Percentiles rank a stretch among this genome's conserved stretches.
Evolutionary conservation across 352 stramenopile genomes (phyloP).

Genomic region (Globisporangium sylvaticum): DNA sequence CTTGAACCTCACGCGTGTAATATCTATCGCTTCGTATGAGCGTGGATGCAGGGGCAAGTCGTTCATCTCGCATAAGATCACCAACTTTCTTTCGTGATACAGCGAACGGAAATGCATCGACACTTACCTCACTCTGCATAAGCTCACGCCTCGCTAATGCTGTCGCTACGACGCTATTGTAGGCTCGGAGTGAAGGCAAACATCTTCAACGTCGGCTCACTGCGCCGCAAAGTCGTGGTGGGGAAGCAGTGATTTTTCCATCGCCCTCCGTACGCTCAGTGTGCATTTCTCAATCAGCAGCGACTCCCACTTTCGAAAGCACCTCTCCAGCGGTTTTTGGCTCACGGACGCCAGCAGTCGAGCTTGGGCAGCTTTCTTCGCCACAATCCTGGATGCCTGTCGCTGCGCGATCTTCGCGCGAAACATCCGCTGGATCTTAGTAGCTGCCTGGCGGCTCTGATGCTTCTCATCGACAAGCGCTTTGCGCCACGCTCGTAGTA

Average conservation of each 20-base stretch:
- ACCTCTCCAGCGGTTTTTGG: constrained; percentile 53
- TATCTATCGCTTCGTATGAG: background rate
- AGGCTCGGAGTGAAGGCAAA: constrained; percentile 44
- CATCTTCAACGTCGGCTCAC: constrained; percentile 91
- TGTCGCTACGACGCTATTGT: background rate
- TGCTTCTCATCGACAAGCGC: constrained; percentile 10
- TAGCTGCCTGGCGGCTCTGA: constrained; percentile 24
- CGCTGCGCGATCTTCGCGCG: constrained; percentile 36
- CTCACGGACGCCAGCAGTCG: constrained; percentile 38
- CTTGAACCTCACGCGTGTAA: background rate
- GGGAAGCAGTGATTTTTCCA: no score
- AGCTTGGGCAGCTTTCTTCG: constrained; percentile 47
- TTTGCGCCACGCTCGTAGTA: constrained; percentile 24
- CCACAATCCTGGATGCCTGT: constrained; percentile 34
- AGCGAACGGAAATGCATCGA: background rate
- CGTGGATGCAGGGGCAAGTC: constrained; percentile 74
- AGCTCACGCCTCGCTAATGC: background rate
- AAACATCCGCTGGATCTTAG: constrained; percentile 50
- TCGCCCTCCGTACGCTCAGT: no score
- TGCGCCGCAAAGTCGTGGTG: constrained; percentile 71
- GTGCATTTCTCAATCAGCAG: constrained; percentile 44
- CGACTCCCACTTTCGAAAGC: constrained; percentile 57
- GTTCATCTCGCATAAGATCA: constrained; percentile 87
- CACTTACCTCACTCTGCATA: background rate
- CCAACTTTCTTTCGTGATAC: constrained; percentile 43